Percentiles rank a stretch among this genome's conserved stretches.
Conservation (phyloP, 106 monocot species). For the Cymbidium sinense region DNA sequence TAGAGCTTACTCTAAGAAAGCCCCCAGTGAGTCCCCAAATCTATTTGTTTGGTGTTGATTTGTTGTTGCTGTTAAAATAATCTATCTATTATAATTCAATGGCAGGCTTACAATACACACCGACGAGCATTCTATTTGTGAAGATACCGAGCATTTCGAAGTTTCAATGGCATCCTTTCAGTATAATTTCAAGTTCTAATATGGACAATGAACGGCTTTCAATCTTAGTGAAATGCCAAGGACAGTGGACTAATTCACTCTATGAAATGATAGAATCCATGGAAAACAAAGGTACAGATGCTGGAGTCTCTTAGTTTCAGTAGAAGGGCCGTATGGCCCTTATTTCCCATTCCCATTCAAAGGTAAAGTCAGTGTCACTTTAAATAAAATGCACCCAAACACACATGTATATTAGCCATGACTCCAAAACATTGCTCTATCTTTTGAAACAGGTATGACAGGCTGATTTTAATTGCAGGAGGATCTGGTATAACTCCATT, state of each 20-base stretch:
- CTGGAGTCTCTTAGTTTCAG: constrained; percentile 20
- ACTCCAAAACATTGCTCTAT: neutral
- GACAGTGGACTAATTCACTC: constrained; percentile 64
- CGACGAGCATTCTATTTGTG: constrained; percentile 63
- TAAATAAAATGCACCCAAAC: neutral
- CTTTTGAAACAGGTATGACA: constrained; percentile 46
- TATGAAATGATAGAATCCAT: constrained; percentile 29
- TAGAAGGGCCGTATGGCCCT: constrained; percentile 91
- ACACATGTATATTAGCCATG: neutral
- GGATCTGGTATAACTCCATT: constrained; percentile 86
- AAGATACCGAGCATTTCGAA: constrained; percentile 71
- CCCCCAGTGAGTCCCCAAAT: constrained; percentile 38
- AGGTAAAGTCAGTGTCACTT: constrained; percentile 21
- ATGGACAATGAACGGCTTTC: constrained; percentile 35
- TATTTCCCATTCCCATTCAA: constrained; percentile 22
- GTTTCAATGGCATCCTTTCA: constrained; percentile 91
- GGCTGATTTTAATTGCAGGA: constrained; percentile 61
- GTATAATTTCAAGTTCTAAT: constrained; percentile 53
- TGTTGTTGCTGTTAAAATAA: neutral
- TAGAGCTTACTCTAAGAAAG: constrained; percentile 67
- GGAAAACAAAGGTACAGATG: constrained; percentile 6
- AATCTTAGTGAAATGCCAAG: constrained; percentile 60
- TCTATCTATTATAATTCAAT: neutral
- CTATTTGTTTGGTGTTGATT: neutral
- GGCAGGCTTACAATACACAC: constrained; percentile 56